Conservation (phyloP, 495 filamentous ascomycete species). For the Neurospora sp. region DNA sequence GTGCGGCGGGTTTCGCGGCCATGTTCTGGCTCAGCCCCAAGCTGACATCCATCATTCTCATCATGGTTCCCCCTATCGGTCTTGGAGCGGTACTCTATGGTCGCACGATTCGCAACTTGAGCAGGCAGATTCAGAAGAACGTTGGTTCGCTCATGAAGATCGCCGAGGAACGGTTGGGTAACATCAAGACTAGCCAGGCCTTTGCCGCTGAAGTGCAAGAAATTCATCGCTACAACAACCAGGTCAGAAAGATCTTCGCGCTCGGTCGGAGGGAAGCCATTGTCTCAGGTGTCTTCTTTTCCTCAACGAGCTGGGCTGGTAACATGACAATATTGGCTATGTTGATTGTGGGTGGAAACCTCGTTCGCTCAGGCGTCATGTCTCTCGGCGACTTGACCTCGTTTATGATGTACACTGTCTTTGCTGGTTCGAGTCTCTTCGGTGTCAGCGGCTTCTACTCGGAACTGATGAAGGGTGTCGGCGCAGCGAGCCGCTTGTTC, state of each 20-base stretch:
- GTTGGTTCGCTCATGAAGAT: slow-evolving; percentile 89
- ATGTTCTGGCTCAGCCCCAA: slow-evolving; percentile 93
- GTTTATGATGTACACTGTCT: slow-evolving; percentile 96
- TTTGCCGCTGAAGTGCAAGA: slow-evolving; percentile 90
- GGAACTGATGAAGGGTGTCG: slow-evolving; percentile 97
- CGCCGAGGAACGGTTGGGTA: slow-evolving; percentile 89
- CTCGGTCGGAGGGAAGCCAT: slow-evolving; percentile 78
- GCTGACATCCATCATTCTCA: slow-evolving; percentile 70
- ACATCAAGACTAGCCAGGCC: slow-evolving; percentile 89
- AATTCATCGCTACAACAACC: slow-evolving; percentile 79
- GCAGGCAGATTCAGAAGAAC: slow-evolving; percentile 84
- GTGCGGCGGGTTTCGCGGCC: slow-evolving; percentile 71
- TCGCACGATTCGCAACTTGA: slow-evolving; percentile 72
- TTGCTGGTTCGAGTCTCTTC: slow-evolving; percentile 83
- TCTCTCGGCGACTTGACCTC: slow-evolving; percentile 88
- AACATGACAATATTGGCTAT: slow-evolving; percentile 95
- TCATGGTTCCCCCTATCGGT: slow-evolving; percentile 90
- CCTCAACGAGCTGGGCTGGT: slow-evolving; percentile 74
- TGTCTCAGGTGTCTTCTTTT: slow-evolving; percentile 86
- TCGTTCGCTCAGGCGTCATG: slow-evolving; percentile 79
- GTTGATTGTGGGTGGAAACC: slow-evolving; percentile 78
- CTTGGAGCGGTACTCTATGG: slow-evolving; percentile 87
- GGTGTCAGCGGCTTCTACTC: slow-evolving; percentile 94
- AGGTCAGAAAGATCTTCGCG: slow-evolving; percentile 82
- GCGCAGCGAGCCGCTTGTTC: slow-evolving; percentile 87